These are phyloP conservation scores for Podaxis sp. DNA, from an alignment of 768 basidiomycete genomes.

Conservation along the genomic window DNA sequence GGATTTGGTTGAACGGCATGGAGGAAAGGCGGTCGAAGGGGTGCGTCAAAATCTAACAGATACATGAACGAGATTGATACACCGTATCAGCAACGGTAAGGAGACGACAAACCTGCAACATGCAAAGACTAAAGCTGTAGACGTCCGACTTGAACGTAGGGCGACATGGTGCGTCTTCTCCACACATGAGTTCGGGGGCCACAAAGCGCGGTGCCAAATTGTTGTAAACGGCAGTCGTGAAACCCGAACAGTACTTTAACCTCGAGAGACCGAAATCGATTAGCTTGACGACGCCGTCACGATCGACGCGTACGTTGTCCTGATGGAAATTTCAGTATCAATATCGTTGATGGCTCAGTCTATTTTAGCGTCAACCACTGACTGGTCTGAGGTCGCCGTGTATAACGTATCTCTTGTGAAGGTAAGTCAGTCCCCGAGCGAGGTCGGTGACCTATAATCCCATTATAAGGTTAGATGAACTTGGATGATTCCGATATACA, in stretches of 20 bases:
- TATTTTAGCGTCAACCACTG: background rate
- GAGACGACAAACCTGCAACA: background rate
- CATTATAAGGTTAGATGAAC: background rate
- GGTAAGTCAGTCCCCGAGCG: background rate
- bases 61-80: background rate
- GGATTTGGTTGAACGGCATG: background rate
- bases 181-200: background rate
- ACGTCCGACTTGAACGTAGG: background rate
- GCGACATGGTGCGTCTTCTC: background rate
- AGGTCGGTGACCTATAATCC: background rate
- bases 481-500: background rate
- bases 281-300: conserved; percentile 1
- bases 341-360: background rate
- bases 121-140: background rate
- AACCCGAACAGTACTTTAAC: background rate
- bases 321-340: background rate
- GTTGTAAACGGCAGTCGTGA: background rate
- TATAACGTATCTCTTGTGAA: background rate
- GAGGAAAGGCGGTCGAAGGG: background rate
- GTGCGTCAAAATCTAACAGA: background rate
- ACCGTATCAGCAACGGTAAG: background rate
- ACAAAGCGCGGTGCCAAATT: background rate
- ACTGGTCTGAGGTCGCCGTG: background rate
- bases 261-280: conserved; percentile 12
- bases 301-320: conserved; percentile 7